phyloP scores from a whole-genome alignment of 1,284 basidiomycete genomes.

The Fomitopsis schrenkii region DNA sequence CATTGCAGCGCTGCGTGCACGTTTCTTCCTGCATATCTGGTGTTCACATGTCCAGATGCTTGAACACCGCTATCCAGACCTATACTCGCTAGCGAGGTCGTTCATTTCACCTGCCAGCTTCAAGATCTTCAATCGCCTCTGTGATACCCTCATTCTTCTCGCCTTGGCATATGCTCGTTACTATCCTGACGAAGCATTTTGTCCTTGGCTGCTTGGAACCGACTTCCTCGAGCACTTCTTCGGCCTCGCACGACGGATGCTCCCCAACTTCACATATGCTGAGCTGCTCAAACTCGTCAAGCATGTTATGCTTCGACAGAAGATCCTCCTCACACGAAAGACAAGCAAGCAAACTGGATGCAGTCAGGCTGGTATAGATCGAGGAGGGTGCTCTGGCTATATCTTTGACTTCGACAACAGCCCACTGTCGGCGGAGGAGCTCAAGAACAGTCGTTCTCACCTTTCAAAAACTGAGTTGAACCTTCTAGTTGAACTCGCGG shows the following conservation, averaged over 20 bases:
- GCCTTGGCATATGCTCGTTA: slow-evolving; percentile 10
- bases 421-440: too few relatives aligned
- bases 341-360: background rate
- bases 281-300: slow-evolving; percentile 24
- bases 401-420: too few relatives aligned
- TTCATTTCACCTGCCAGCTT: slow-evolving; percentile 25
- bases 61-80: background rate
- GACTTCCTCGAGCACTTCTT: slow-evolving; percentile 29
- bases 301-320: slow-evolving; percentile 19
- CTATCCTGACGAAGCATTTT: slow-evolving; percentile 22
- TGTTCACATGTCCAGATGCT: slow-evolving; percentile 15
- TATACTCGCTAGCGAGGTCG: slow-evolving; percentile 3
- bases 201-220: slow-evolving; percentile 21
- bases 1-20: slow-evolving; percentile 17
- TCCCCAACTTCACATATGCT: slow-evolving; percentile 24
- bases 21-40: slow-evolving; percentile 23
- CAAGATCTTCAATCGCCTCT: slow-evolving; percentile 24
- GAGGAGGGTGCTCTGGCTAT: too few relatives aligned
- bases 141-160: slow-evolving; percentile 18
- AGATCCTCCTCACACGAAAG: slow-evolving; percentile 15
- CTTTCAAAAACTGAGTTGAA: too few relatives aligned
- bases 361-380: too few relatives aligned
- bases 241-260: slow-evolving; percentile 19
- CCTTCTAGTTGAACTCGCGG: too few relatives aligned
- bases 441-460: too few relatives aligned